Evolutionary conservation across 2,329 filamentous ascomycete species (phyloP).

Genomic region (Aspergillus sp.): DNA sequence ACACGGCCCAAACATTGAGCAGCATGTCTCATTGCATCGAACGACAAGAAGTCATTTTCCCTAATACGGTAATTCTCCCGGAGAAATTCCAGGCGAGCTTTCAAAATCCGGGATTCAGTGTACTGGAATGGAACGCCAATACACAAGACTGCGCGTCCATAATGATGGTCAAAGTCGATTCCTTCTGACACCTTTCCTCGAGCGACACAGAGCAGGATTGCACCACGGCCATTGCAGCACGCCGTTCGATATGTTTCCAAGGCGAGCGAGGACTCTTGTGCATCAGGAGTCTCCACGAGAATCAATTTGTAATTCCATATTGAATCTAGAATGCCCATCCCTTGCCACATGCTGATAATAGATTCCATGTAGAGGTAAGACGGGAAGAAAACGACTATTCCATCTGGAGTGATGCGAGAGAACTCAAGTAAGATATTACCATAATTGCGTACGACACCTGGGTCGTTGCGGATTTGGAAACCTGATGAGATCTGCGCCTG

Average conservation of each 20-base stretch:
- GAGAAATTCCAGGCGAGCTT: slow-evolving; percentile 91
- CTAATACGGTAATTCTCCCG: slow-evolving; percentile 93
- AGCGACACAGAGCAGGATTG: slow-evolving; percentile 86
- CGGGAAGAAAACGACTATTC: slow-evolving; percentile 98
- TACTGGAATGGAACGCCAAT: slow-evolving; percentile 98
- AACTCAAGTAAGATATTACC: slow-evolving; percentile 91
- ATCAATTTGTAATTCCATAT: slow-evolving; percentile 99
- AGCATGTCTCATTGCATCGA: slow-evolving; percentile 98
- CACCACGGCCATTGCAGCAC: slow-evolving; percentile 92
- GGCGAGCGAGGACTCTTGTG: slow-evolving; percentile 90
- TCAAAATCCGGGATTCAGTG: slow-evolving; percentile 93
- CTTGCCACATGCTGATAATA: slow-evolving; percentile 98
- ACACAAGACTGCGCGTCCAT: slow-evolving; percentile 88
- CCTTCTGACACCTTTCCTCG: slow-evolving; percentile 96
- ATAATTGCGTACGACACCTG: slow-evolving; percentile 94
- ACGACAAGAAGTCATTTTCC: slow-evolving; percentile 95
- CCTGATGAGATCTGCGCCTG: slow-evolving; percentile 87
- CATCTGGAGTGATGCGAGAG: slow-evolving; percentile 89
- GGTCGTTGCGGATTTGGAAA: slow-evolving; percentile 92
- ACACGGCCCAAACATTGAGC: slow-evolving; percentile 94
- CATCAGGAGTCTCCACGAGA: slow-evolving; percentile 92
- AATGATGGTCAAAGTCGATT: slow-evolving; percentile 98
- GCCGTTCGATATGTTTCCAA: slow-evolving; percentile 95
- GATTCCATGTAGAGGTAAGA: slow-evolving; percentile 99
- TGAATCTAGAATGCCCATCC: slow-evolving; percentile 93